Evolutionary conservation across 1,284 basidiomycete species (phyloP).

Genomic region (Phaffia rhodozyma): DNA sequence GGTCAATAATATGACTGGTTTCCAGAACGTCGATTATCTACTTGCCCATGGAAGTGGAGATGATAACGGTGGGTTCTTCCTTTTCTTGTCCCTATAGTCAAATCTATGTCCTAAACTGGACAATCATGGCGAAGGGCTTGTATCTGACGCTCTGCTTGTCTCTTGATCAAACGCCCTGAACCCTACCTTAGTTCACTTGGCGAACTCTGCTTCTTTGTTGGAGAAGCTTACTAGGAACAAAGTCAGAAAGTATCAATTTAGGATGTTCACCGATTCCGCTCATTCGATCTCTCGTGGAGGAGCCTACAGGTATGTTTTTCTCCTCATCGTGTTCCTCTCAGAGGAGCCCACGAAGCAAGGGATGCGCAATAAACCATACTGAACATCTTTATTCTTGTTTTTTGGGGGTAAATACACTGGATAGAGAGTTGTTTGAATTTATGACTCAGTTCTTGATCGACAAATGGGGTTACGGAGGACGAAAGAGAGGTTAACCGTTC

Average conservation of each 20-base stretch:
- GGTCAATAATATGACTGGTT: constrained; percentile 72
- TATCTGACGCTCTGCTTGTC: neutral
- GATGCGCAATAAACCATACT: neutral
- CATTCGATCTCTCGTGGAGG: constrained; percentile 29
- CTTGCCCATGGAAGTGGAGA: constrained; percentile 88
- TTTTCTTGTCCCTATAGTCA: neutral
- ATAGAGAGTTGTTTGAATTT: constrained; percentile 74
- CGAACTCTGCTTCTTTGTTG: constrained; percentile 76
- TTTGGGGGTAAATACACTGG: constrained; percentile 60
- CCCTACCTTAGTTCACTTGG: constrained; percentile 54
- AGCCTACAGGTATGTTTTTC: constrained; percentile 13
- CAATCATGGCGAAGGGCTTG: neutral
- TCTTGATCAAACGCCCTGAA: neutral
- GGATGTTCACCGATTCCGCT: constrained; percentile 92
- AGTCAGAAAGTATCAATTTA: constrained; percentile 70
- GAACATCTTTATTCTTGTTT: constrained; percentile 38
- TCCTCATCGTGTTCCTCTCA: constrained; percentile 14
- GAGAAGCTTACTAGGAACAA: constrained; percentile 75
- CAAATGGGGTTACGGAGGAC: constrained; percentile 80
- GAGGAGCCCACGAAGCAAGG: constrained; percentile 10
- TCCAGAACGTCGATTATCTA: constrained; percentile 62
- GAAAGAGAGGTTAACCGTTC: constrained; percentile 44
- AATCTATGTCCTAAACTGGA: neutral
- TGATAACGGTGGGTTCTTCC: constrained; percentile 49
- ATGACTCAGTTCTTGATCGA: constrained; percentile 71